Evolutionary conservation across 2,329 filamentous ascomycete genomes (phyloP).

Genomic region (Thielaviopsis euricoi): DNA sequence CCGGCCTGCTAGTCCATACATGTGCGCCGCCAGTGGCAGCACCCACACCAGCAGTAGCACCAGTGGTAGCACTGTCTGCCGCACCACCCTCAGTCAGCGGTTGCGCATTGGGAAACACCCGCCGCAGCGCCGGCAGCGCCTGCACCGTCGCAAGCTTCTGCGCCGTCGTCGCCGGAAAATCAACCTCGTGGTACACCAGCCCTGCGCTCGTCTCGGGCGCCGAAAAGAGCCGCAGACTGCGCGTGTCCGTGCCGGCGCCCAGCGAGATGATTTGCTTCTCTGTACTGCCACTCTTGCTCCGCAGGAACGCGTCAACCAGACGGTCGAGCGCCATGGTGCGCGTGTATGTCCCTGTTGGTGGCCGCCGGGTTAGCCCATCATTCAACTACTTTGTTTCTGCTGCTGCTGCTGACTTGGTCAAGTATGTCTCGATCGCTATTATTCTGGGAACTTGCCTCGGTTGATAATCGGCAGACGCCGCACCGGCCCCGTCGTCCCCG

Average conservation of each 20-base stretch:
- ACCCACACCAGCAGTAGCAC: too few relatives aligned
- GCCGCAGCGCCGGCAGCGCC: slow-evolving; percentile 26
- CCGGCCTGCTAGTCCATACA: slow-evolving; percentile 15
- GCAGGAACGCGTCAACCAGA: slow-evolving; percentile 58
- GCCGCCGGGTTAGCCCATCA: too few relatives aligned
- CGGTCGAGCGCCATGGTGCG: slow-evolving; percentile 69
- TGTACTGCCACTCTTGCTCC: slow-evolving; percentile 18
- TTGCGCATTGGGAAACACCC: slow-evolving; percentile 22
- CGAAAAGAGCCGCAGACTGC: slow-evolving; percentile 59
- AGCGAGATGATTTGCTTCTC: slow-evolving; percentile 72
- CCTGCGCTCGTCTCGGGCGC: slow-evolving; percentile 19
- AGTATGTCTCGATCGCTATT: too few relatives aligned
- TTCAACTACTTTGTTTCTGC: too few relatives aligned
- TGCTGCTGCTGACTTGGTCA: too few relatives aligned
- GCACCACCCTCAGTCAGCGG: slow-evolving; percentile 17
- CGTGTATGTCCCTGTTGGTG: slow-evolving; percentile 89
- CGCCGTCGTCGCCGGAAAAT: slow-evolving; percentile 61
- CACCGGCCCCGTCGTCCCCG: slow-evolving; percentile 31
- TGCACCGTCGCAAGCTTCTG: slow-evolving; percentile 44
- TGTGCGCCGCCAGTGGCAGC: slow-evolving; percentile 8
- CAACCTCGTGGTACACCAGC: slow-evolving; percentile 78
- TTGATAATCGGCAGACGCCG: slow-evolving; percentile 84
- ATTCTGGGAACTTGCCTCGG: slow-evolving; percentile 54
- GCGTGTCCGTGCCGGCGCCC: slow-evolving; percentile 85
- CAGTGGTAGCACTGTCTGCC: too few relatives aligned